Base-by-base conservation (phyloP, 2,329 filamentous ascomycete species). In the Alternaria metachromatica region DNA sequence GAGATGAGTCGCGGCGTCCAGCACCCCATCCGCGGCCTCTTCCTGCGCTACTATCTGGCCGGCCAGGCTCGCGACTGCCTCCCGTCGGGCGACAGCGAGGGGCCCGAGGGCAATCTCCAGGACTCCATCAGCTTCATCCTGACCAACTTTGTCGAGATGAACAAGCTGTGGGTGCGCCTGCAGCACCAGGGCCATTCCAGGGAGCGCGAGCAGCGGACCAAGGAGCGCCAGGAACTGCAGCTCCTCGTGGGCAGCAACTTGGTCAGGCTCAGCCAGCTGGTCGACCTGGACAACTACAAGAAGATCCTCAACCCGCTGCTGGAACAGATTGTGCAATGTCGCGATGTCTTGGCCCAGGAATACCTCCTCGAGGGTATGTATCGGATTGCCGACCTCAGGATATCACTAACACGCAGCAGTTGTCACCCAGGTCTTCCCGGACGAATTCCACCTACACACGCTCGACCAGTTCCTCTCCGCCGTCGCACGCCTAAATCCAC, bases 141-240 rank as follows among this genome's bases (percentile, higher is more conserved):
- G 76, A 99, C 96, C 64, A 99, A 99, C 76, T 99, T 99, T 77
- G 96, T 99, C 72, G 96, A 99, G 83, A 99, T 99, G 96, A 99
- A 99, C 84, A 99, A 99, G 86, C 87, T 99, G 33, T 99, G 96
- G 96, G 96, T 99, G 67, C 90, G 96, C 46, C 84, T 98, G 76
- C 96, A 99, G 80, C 96, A 99, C 80, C 96, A 99, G 79, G 96
- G 96, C 25, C 96, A 97, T 78, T 99, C 96, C 43, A 88, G 95
- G 74, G 96, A 99, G 81, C 87, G 96, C 56, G 96, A 99, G 68
- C 91, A 96, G 82, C 87, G 96, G 72, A 97, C 94, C 62, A 94
- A 96, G 75, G 96, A 99, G 83, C 87, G 96, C 73, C 94, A 96
- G 80, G 96, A 99, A 83, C 85, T 99, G 58, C 96, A 99, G 83